A percentile compares a stretch with the other conserved stretches of the same genome.
Evolutionary conservation across 1,139 yeast genomes (phyloP).

Genomic region (Meyerozyma carpophila): DNA sequence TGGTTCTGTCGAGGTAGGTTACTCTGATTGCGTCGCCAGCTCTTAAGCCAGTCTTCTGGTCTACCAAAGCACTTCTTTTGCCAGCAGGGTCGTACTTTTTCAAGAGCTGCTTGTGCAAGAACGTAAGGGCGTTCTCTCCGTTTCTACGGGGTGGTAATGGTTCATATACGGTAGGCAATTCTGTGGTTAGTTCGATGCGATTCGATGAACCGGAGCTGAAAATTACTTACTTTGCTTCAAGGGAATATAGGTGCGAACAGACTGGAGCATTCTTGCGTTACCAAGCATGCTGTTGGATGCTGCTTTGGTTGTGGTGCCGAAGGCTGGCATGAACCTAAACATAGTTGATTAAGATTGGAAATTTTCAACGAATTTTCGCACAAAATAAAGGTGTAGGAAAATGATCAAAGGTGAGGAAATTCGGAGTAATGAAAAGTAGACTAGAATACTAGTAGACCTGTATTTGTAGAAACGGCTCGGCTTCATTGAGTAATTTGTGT

Average conservation of each 20-base stretch:
- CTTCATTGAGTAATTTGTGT: no score
- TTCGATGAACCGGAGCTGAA: no score
- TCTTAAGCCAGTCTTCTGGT: constrained; percentile 47
- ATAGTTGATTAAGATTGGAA: neutral
- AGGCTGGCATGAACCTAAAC: neutral
- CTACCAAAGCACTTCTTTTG: constrained; percentile 59
- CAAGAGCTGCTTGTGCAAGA: constrained; percentile 45
- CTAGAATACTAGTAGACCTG: no score
- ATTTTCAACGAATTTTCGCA: neutral
- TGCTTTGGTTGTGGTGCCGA: neutral
- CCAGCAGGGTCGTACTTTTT: constrained; percentile 68
- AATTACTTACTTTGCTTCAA: constrained; percentile 16
- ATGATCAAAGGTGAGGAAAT: no score
- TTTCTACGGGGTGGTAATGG: constrained; percentile 48
- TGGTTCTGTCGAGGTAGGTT: constrained; percentile 62
- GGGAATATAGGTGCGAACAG: constrained; percentile 18
- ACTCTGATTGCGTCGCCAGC: constrained; percentile 83
- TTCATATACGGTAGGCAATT: constrained; percentile 39
- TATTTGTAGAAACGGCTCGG: no score
- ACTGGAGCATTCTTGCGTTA: constrained; percentile 3
- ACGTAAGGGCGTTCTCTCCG: constrained; percentile 46
- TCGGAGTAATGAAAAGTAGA: no score
- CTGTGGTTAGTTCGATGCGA: constrained; percentile 2
- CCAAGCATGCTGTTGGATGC: neutral
- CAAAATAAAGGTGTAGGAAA: neutral